A percentile compares a stretch with the other conserved stretches of the same genome.
These are phyloP conservation scores for Chlamydomonas sp. DNA, from an alignment of 139 green algal species.

Conservation along the genomic window DNA sequence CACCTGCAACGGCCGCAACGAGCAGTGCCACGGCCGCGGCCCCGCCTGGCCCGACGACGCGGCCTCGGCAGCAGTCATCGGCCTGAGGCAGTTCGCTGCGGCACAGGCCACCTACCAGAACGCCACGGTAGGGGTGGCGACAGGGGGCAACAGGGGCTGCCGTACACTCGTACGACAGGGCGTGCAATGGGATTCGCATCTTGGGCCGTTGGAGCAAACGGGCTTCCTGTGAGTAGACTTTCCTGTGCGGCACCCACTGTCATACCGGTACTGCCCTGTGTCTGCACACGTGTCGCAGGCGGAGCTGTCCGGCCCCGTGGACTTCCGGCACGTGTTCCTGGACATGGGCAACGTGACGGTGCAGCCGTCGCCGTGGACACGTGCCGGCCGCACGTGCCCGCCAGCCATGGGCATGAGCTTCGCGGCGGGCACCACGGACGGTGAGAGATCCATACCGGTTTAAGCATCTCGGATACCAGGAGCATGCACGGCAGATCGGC, in stretches of 20 bases:
- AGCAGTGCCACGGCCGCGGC: conserved; percentile 79
- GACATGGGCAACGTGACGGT: conserved; percentile 78
- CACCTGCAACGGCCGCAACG: conserved; percentile 79
- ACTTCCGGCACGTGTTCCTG: conserved; percentile 76
- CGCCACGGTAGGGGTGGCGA: neutral
- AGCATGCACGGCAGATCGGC: too few species aligned
- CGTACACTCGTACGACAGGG: too few species aligned
- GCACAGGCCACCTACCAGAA: conserved; percentile 62
- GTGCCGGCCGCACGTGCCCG: conserved; percentile 70
- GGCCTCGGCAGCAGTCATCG: conserved; percentile 77
- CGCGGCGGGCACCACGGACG: conserved; percentile 90
- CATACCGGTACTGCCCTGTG: too few species aligned
- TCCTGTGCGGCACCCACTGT: too few species aligned
- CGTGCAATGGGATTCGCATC: too few species aligned
- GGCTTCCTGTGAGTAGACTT: too few species aligned
- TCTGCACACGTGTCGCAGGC: neutral
- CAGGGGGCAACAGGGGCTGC: too few species aligned
- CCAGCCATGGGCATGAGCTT: conserved; percentile 88
- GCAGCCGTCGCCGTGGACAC: conserved; percentile 41
- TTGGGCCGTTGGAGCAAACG: too few species aligned
- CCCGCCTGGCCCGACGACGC: conserved; percentile 77
- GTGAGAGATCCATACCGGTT: conserved; percentile 28
- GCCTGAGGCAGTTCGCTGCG: conserved; percentile 63
- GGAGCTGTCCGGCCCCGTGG: conserved; percentile 62
- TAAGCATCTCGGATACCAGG: too few species aligned